Base-by-base conservation (phyloP, 176 grass and related monocot species). In the Lolium multiflorum region DNA sequence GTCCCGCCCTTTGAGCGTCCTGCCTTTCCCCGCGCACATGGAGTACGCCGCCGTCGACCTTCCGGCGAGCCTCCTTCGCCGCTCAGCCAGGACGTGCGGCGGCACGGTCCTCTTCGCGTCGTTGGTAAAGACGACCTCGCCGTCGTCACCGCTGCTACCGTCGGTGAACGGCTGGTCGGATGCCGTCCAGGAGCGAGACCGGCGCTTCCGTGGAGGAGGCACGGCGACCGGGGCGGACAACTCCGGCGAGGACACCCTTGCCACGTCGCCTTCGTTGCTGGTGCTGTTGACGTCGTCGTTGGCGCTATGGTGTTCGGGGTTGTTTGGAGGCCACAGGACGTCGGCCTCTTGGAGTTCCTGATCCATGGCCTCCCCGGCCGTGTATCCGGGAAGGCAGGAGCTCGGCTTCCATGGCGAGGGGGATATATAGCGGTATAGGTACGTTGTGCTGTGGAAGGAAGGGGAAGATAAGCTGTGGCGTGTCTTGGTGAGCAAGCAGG, bases 1-100 rank as follows among this genome's bases (percentile, higher is more conserved):
- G 83, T 98, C 91, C 8, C 89, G 48, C 3, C 96, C 96, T 89
- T 98, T 98, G 71, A 92, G 93, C 80, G 93, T 98, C 81, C 96
- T 84, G 14, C 96, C 94, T 25, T 90, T 91, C 8, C 96, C 96
- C 37, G 84, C 43, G 71, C 88, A 92, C 82, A 98, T 91, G 77
- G 93, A 95, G 83, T 76, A 92, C 4, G 86, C 88, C 3, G 81
- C 88, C 83, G 81, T 83, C 69, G 72, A 76, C 72, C 78, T 83
- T 0, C 76, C 83, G 0, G 16, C 48, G 5, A 72, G 51, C 82
- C 87, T 79, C 28, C 82, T 80, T 37, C 81, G 39, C 0, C 59
- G 81, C 0, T 82, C 46, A 2, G 48, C 48, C 7, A 97, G 64
- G 10, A 91, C 31, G 68, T 93, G 91, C 9, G 94, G 94, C 18